Conservation (phyloP, 495 filamentous ascomycete genomes). For the Parathielavia hyrcaniae region DNA sequence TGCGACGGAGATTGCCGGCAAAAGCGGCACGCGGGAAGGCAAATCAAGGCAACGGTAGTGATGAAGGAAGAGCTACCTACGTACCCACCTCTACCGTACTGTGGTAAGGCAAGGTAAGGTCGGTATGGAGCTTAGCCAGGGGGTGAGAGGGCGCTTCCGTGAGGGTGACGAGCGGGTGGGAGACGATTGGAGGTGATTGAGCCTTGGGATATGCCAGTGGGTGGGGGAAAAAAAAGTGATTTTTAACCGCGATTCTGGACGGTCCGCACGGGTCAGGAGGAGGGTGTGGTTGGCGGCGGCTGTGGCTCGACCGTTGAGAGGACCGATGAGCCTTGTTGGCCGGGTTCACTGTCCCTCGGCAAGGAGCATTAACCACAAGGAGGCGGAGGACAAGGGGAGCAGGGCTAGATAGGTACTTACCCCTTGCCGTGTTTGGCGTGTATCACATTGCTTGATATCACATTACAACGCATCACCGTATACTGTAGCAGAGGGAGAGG, state of each 20-base stretch:
- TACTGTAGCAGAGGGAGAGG: neutral
- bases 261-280: neutral
- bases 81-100: too few species aligned
- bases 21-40: neutral
- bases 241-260: neutral
- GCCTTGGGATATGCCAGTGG: neutral
- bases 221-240: neutral
- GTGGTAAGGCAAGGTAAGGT: neutral
- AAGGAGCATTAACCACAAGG: too few species aligned
- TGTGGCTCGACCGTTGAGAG: constrained; percentile 9
- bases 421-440: neutral
- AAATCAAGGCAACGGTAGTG: neutral
- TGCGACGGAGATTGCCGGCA: too few species aligned
- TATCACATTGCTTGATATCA: neutral
- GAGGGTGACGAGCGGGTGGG: neutral
- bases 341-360: neutral
- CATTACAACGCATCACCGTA: neutral
- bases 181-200: neutral
- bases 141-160: neutral
- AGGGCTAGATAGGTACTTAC: neutral
- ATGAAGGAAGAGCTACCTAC: too few species aligned
- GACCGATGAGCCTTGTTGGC: neutral
- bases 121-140: neutral
- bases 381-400: neutral
- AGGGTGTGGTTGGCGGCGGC: constrained; percentile 2